Evolutionary conservation across 257 asterid genomes (phyloP), one percentile per base, ranked within the genome.

Genomic region (Scutellaria barbata): DNA sequence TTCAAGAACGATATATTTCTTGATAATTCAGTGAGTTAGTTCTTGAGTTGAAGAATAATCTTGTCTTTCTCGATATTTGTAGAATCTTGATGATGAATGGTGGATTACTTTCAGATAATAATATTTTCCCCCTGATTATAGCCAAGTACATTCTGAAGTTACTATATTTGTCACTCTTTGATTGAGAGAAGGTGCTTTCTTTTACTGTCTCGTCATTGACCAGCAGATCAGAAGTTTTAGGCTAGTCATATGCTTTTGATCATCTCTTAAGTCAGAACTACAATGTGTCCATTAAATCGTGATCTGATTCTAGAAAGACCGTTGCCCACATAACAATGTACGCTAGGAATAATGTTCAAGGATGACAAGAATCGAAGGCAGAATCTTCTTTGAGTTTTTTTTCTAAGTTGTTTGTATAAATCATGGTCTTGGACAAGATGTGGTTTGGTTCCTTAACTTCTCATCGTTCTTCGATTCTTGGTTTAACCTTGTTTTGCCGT

Each of bases 1-100:
- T 41, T 48, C 69, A 37, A 40, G 74, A 56, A 17, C 9, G 18
- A 3, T 47, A 37, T 40, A 37, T 51, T 46, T 65, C 75, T 61
- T 52, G 63, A 13, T 67, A 37, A 46, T 50, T 58, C 8, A 5
- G 53, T 10, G 37, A 20, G 18, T 68, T 17, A 30, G 35, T 18
- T 74, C 39, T 69, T 53, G 72, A 54, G 35, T 30, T 30, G 35
- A 30, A 30, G 35, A 30, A 30, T 55, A 13, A 3, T 63, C 13
- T 43, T 43, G 46, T 8, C 42, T 66, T 56, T 30, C 59, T 46
- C 52, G 62, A 45, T 33, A 1, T 17, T 22, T n/a, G 55, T 53
- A 8, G 35, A 43, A 14, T 22, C 22, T 63, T 35, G 61, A 11
- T 65, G 66, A 25, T 57, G 66, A 51, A 13, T 22, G 25, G 25